Evolutionary conservation across 257 asterid species (phyloP).

Genomic region (Jasminum sambac): DNA sequence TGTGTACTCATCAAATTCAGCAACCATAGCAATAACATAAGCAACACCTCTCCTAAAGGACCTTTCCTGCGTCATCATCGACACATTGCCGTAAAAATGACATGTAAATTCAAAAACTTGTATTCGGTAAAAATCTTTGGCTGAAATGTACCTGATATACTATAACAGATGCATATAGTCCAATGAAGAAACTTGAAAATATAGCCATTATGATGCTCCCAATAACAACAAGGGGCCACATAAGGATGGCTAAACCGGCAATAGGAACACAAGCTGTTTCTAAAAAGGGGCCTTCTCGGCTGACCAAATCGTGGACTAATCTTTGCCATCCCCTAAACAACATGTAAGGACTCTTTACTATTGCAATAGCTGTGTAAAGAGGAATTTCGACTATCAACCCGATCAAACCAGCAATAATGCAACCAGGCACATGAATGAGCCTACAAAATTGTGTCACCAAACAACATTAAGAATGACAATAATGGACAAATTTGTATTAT

Average conservation of each 20-base stretch:
- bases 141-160: conserved; percentile 72
- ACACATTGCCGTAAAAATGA: background rate
- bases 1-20: conserved; percentile 93
- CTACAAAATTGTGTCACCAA: conserved; percentile 38
- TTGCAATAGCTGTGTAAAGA: conserved; percentile 72
- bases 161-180: conserved; percentile 73
- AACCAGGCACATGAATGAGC: conserved; percentile 80
- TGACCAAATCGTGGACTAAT: conserved; percentile 75
- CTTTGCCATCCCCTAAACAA: conserved; percentile 94
- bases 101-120: background rate
- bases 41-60: conserved; percentile 81
- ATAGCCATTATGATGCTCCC: conserved; percentile 76
- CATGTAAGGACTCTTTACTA: conserved; percentile 86
- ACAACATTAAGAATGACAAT: background rate
- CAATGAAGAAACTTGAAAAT: conserved; percentile 79
- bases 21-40: conserved; percentile 86
- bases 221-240: conserved; percentile 89
- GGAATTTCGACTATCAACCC: conserved; percentile 88
- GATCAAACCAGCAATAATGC: conserved; percentile 72
- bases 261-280: conserved; percentile 95
- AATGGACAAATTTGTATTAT: background rate
- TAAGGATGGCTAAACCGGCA: conserved; percentile 84
- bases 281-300: conserved; percentile 92
- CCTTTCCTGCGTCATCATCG: conserved; percentile 59
- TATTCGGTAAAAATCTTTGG: background rate